Conservation (phyloP, 2,329 filamentous ascomycete species). For the Fusarium floridanum region DNA sequence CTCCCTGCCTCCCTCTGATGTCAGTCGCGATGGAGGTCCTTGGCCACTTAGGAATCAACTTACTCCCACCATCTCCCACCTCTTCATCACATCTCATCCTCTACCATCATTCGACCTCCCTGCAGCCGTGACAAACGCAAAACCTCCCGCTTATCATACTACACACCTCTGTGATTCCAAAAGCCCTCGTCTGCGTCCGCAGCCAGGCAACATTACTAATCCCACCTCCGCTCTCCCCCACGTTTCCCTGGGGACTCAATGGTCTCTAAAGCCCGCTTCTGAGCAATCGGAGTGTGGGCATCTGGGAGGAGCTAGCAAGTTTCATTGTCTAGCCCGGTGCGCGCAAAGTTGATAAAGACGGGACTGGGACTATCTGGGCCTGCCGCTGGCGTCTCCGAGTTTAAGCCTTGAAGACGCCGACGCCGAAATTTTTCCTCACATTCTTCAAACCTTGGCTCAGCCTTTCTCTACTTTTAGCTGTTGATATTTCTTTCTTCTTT, state of each 20-base stretch:
- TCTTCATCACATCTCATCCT: background rate
- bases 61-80: background rate
- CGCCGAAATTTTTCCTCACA: slow-evolving; percentile 38
- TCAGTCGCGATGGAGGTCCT: background rate
- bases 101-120: background rate
- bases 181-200: slow-evolving; percentile 2
- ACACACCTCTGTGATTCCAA: slow-evolving; percentile 22
- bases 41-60: background rate
- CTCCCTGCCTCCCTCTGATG: slow-evolving; percentile 20
- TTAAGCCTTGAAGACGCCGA: slow-evolving; percentile 41
- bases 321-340: slow-evolving; percentile 19
- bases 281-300: slow-evolving; percentile 26
- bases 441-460: slow-evolving; percentile 18
- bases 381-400: slow-evolving; percentile 42
- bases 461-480: slow-evolving; percentile 14
- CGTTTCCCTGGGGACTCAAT: slow-evolving; percentile 16
- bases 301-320: slow-evolving; percentile 15
- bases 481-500: slow-evolving; percentile 11
- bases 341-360: slow-evolving; percentile 36
- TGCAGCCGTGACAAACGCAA: slow-evolving; percentile 9
- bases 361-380: slow-evolving; percentile 34
- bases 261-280: slow-evolving; percentile 15
- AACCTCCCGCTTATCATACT: slow-evolving; percentile 5
- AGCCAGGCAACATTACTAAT: slow-evolving; percentile 32
- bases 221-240: slow-evolving; percentile 26